Base-by-base conservation (phyloP, 2,329 filamentous ascomycete species). In the Fusarium dimerum region DNA sequence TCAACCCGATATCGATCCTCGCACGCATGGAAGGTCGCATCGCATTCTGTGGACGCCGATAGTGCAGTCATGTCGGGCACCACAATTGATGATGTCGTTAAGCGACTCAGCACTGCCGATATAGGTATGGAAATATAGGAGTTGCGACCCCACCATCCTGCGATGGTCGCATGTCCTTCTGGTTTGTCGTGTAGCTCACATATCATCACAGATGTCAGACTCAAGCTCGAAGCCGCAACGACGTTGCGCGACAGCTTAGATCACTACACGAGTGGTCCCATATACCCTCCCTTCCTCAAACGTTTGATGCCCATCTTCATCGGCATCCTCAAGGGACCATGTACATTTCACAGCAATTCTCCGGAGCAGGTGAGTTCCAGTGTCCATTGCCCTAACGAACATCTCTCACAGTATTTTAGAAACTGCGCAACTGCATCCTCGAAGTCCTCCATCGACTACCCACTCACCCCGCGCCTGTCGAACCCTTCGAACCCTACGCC, bases 181-280 rank as follows among this genome's bases (percentile, higher is more conserved):
- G 26, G 15, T 12, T 5, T 43, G 45, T 45, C 16, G 36, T 26
- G 20, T n/a, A 43, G 41, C 51, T 52, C 40, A 60, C 48, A 36
- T 8, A 30, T 13, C 32, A 42, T 52, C 5, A 16, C 56, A 96
- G 94, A 97, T 76, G 76, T 87, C 52, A 90, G 90, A 76, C 75
- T 85, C 52, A 95, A 92, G 76, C 83, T 89, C 56, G 90, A 91
- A 66, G 86, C 92, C 59, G 91, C 93, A 56, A 86, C 87, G 47
- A 88, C 92, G 60, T 80, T 99, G 66, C 90, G 94, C 69, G 95
- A 99, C 74, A 91, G 84, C 65, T 86, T 97, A 62, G 95, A 99
- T 60, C 83, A 91, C 66, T 96, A 94, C 76, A 91, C 88, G 49
- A 85, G 84, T 66, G 87, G 89, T 48, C 80, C 83, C 50, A 86